Conservation (phyloP, 1,284 basidiomycete species). For the Papiliotrema fonsecae region DNA sequence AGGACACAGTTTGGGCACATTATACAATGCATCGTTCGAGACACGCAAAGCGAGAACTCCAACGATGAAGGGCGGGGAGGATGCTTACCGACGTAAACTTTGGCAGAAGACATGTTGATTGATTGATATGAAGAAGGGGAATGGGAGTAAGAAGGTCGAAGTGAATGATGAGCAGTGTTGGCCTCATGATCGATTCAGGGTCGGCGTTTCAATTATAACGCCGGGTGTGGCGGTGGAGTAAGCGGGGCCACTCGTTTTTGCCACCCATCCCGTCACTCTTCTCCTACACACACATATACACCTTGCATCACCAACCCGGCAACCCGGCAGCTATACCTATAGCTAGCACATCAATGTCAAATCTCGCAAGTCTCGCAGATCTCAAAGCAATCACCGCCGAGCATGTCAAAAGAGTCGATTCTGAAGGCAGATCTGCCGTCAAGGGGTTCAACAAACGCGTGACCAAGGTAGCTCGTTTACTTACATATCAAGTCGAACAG, state of each 20-base stretch:
- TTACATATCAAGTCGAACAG: no score
- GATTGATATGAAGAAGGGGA: background rate
- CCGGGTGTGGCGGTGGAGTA: no score
- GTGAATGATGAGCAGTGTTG: conserved; percentile 4
- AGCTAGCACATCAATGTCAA: no score
- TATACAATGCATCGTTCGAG: conserved; percentile 10
- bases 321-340: no score
- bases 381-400: conserved; percentile 47
- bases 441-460: conserved; percentile 25
- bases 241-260: no score
- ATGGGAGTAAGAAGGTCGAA: background rate
- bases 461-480: conserved; percentile 16
- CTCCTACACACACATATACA: no score
- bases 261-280: no score
- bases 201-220: no score
- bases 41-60: conserved; percentile 6
- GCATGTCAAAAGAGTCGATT: conserved; percentile 42
- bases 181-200: no score
- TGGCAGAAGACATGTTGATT: conserved; percentile 15
- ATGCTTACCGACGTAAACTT: conserved; percentile 28
- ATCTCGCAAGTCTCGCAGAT: conserved; percentile 39
- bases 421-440: conserved; percentile 38
- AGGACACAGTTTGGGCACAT: background rate
- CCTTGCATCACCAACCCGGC: no score
- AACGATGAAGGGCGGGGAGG: background rate